Base-by-base conservation (phyloP, 2,329 filamentous ascomycete species). In the Dactylonectria macrodidyma region DNA sequence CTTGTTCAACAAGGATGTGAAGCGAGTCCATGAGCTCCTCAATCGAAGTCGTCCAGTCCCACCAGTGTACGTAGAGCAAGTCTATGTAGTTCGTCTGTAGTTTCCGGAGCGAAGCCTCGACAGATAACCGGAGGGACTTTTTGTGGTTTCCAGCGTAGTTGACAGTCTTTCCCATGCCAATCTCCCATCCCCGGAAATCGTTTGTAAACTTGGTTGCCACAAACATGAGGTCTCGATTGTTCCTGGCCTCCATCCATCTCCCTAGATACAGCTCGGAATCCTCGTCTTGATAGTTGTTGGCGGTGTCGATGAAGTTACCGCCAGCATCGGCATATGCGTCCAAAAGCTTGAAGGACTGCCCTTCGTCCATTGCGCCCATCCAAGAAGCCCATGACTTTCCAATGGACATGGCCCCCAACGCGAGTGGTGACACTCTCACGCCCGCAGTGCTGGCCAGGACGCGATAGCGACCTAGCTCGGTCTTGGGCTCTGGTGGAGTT, bases 291-390 rank as follows among this genome's bases (percentile, higher is more conserved):
- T 91, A 91, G 70, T 83, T 84, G 79, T 86, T 88, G 72, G 87
- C 79, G 0, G 89, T 92, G 77, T 93, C 91, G 76, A 92, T 90
- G 77, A 92, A 91, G 80, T 92, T 92, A 14, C 91, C 90, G 4
- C 90, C 90, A 0, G 84, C 81, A 16, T 83, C 82, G 59, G 81
- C 84, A 78, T 85, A 92, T 63, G 83, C 84, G 70, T 91, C 89
- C 1, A 92, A 82, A 5, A 92, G 82, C 56, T 84, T 82, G 74
- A 90, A 90, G 0, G 86, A 80, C 11, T 82, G 75, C 34, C 87
- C 84, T 75, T 91, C 89, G 74, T 82, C 80, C 80, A 87, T 87
- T 59, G 83, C 83, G 12, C 88, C 88, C 81, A 90, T 82, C 24
- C 80, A 73, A 0, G 75, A 66, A 7, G 73, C 77, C 84, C 84